Conservation (phyloP, 148 eudicot species). For the Dianthus caryophyllus region DNA sequence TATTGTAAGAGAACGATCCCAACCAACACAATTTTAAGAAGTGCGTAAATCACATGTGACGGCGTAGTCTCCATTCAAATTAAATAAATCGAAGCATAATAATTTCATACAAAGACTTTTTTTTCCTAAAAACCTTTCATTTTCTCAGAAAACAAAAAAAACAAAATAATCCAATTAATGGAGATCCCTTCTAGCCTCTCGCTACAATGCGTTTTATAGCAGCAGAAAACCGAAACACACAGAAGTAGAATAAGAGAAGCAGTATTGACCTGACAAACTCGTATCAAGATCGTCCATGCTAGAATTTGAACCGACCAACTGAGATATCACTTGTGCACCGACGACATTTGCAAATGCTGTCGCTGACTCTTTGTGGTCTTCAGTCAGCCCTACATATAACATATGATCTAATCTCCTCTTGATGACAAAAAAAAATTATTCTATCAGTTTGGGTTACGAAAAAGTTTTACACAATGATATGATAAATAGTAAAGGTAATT, state of each 20-base stretch:
- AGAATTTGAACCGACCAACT: slow-evolving; percentile 44
- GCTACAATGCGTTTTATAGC: background rate
- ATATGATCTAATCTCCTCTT: slow-evolving; percentile 92
- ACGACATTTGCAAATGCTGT: slow-evolving; percentile 76
- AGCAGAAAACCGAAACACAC: background rate
- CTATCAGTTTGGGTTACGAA: background rate
- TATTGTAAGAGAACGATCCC: background rate
- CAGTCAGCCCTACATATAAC: slow-evolving; percentile 92
- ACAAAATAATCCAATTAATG: too few species aligned
- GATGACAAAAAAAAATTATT: slow-evolving; percentile 30
- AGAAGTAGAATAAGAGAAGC: background rate
- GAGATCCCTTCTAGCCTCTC: background rate
- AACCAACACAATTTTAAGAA: background rate
- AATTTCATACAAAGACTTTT: too few species aligned
- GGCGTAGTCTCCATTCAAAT: too few species aligned
- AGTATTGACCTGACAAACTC: slow-evolving; percentile 43
- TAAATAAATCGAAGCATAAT: too few species aligned
- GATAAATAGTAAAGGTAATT: background rate
- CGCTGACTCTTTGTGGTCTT: slow-evolving; percentile 90
- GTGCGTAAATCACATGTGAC: background rate
- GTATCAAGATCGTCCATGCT: slow-evolving; percentile 26
- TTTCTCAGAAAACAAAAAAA: too few species aligned
- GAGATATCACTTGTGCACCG: slow-evolving; percentile 86
- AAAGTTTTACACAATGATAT: background rate
- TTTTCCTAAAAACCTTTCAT: too few species aligned